Evolutionary conservation across 495 filamentous ascomycete species (phyloP), one percentile per base, ranked within the genome.

Genomic region (Aspergillus ellipticus): DNA sequence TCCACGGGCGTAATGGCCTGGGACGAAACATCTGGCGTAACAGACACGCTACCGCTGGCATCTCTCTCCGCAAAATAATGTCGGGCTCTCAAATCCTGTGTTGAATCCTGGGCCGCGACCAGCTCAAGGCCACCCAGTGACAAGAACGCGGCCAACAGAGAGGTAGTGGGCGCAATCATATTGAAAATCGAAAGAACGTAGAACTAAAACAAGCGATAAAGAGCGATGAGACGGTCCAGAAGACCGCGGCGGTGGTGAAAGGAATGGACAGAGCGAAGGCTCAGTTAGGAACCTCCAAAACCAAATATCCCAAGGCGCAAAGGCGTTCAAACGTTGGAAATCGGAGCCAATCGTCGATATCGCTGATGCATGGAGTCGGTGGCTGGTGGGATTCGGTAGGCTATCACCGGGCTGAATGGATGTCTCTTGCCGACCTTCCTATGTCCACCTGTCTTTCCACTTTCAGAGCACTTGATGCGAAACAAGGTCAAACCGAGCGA

Each of bases 41-140:
- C 24, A 7, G 28, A 53, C 21, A 47, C 53, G 47, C 29, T 56
- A 26, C 61, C 66, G 48, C 57, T 63, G 37, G 77, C 59, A 24
- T 70, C 61, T 37, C 78, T 66, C 66, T 80, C 73, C 3, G 76
- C 71, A 54, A 77, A 73, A 58, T 77, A 78, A 60, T 76, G 77
- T 43, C 73, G 73, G 35, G 77, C 77, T 47, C 67, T 68, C 43
- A 70, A 64, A 19, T 69, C 62, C 39, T 60, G 65, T 13, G 70
- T 68, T 35, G 73, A 69, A 54, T 66, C 59, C 31, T 66, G 52
- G 28, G 71, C 72, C 22, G 63, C 59, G 28, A 63, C 70, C 41
- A 76, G 55, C 42, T 74, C 59, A n/a, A 76, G 47, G n/a, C 66
- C 65, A 51, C 68, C 69, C 9, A 73, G 53, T 47, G 73, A 68